These are phyloP conservation scores for Trichoderma parareesei DNA, from an alignment of 495 filamentous ascomycete species.

Conservation along the genomic window DNA sequence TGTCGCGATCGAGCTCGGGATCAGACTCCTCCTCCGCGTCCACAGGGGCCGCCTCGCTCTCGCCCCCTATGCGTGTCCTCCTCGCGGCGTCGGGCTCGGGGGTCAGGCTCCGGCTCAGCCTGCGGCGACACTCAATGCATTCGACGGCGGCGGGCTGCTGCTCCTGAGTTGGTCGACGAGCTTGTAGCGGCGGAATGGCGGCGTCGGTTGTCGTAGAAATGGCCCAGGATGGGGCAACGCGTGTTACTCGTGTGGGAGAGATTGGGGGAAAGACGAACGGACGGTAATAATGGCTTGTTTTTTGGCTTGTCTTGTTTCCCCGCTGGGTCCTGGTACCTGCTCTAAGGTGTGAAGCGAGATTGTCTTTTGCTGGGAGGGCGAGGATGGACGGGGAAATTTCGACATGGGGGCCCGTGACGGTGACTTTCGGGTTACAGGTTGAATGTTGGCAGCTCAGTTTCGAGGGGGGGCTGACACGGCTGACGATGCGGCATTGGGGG, in stretches of 20 bases:
- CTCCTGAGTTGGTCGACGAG: not conserved
- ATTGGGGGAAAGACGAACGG: not conserved
- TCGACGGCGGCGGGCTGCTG: not conserved
- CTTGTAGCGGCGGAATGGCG: not conserved
- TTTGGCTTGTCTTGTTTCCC: not conserved
- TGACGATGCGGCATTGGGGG: not conserved
- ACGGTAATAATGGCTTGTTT: no score
- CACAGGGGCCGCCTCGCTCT: not conserved
- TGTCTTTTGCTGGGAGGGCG: not conserved
- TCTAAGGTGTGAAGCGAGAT: not conserved
- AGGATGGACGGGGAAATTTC: conserved; percentile 7
- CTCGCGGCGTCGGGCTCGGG: conserved; percentile 4
- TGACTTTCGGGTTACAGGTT: not conserved
- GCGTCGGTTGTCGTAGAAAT: not conserved
- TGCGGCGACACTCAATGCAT: conserved; percentile 5
- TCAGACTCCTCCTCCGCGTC: not conserved
- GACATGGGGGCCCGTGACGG: conserved; percentile 6
- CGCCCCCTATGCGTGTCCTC: not conserved
- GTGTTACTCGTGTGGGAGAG: not conserved
- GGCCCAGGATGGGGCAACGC: no score
- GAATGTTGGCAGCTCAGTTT: no score
- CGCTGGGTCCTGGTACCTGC: not conserved
- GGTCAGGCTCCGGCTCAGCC: conserved; percentile 9
- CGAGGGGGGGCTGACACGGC: not conserved
- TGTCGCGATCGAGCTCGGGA: no score